Evolutionary conservation across 352 stramenopile species (phyloP).

Genomic region (Elongisporangium undulatum): DNA sequence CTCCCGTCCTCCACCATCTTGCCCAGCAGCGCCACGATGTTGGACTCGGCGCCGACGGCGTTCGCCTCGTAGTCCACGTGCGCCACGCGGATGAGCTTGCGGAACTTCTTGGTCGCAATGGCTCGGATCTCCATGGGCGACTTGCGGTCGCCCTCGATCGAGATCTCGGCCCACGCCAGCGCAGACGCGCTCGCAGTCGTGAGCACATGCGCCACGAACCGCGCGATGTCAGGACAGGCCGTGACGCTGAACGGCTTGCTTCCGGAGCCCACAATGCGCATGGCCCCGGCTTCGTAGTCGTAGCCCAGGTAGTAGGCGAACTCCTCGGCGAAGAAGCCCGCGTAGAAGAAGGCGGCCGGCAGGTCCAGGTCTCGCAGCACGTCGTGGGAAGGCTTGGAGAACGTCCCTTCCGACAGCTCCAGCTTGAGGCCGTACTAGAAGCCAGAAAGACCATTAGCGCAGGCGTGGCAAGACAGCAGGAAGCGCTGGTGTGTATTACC

Average conservation of each 20-base stretch:
- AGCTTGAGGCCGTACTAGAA: neutral
- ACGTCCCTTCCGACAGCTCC: neutral
- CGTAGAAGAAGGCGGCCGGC: constrained; percentile 19
- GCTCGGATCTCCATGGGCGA: neutral
- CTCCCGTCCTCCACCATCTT: constrained; percentile 14
- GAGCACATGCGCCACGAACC: constrained; percentile 11
- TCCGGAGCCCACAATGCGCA: constrained; percentile 16
- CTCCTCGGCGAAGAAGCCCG: constrained; percentile 18
- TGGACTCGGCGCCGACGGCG: neutral
- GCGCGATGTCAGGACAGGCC: constrained; percentile 7
- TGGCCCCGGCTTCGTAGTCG: constrained; percentile 13
- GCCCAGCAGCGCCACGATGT: neutral
- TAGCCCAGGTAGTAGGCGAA: constrained; percentile 11
- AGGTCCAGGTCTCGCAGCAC: constrained; percentile 16
- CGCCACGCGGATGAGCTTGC: neutral
- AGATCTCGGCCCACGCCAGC: neutral
- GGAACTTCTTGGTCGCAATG: neutral
- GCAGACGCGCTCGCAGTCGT: neutral
- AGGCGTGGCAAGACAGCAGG: neutral
- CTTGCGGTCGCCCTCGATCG: neutral
- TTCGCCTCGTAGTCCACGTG: neutral
- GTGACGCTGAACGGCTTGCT: constrained; percentile 17
- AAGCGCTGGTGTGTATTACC: neutral
- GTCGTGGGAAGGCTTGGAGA: neutral
- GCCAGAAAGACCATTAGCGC: neutral